phyloP scores from a whole-genome alignment of 78 protist genomes.

The Cavenderia fasciculata region DNA sequence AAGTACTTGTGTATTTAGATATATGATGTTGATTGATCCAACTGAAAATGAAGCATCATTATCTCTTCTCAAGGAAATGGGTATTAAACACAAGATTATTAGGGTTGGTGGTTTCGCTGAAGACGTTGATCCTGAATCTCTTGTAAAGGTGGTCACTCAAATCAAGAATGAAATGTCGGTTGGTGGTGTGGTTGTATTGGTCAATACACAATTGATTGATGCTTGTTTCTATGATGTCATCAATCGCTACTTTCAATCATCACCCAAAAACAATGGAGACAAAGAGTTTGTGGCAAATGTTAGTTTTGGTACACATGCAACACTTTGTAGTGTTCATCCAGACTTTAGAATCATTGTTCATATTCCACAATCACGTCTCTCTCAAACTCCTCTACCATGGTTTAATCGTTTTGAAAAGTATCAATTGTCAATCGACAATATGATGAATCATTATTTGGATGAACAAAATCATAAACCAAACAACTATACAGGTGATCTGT shows the following conservation, averaged over 20 bases:
- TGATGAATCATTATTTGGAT: neutral
- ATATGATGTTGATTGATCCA: conserved; percentile 60
- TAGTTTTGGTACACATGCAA: conserved; percentile 44
- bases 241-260: conserved; percentile 17
- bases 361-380: conserved; percentile 28
- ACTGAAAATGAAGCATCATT: conserved; percentile 46
- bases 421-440: conserved; percentile 23
- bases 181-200: conserved; percentile 41
- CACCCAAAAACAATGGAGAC: neutral
- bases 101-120: conserved; percentile 75
- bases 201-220: conserved; percentile 37
- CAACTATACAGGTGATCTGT: neutral
- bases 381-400: conserved; percentile 60
- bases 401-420: conserved; percentile 77
- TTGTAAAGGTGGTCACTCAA: conserved; percentile 35
- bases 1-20: conserved; percentile 30
- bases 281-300: conserved; percentile 36
- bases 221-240: conserved; percentile 80
- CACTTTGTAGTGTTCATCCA: conserved; percentile 27
- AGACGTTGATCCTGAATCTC: conserved; percentile 19
- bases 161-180: conserved; percentile 34
- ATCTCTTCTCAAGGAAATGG: conserved; percentile 21
- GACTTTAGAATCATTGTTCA: conserved; percentile 64
- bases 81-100: conserved; percentile 17
- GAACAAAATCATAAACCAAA: neutral